These are phyloP conservation scores for Wickerhamomyces sydowiorum DNA, from an alignment of 805 yeast genomes.

Conservation along the genomic window DNA sequence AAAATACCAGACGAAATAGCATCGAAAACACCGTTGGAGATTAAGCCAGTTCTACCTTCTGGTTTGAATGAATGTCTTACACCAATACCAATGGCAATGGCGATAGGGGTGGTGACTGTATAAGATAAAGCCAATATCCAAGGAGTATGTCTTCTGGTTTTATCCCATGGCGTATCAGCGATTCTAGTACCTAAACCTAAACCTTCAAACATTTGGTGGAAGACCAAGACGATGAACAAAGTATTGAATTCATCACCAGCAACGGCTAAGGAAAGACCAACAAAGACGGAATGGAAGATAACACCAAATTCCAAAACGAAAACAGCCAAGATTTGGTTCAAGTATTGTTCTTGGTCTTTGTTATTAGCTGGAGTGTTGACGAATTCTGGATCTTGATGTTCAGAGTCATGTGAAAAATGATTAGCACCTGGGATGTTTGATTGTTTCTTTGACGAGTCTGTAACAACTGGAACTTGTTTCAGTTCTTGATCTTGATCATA, in stretches of 20 bases:
- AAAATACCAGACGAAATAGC: conserved; percentile 74
- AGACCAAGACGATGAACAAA: conserved; percentile 61
- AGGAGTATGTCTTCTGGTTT: conserved; percentile 41
- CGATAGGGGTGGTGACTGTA: conserved; percentile 62
- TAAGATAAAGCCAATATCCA: conserved; percentile 49
- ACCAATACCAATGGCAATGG: conserved; percentile 75
- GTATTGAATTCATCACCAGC: conserved; percentile 72
- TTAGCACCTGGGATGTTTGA: conserved; percentile 24
- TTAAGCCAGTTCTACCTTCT: conserved; percentile 49
- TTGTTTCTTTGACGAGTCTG: not conserved
- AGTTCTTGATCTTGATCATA: conserved; percentile 10
- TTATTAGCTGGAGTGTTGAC: conserved; percentile 31
- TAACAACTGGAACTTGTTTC: not conserved
- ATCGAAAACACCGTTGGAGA: conserved; percentile 70
- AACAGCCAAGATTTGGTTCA: conserved; percentile 49
- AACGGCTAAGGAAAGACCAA: conserved; percentile 74
- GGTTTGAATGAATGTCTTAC: conserved; percentile 59
- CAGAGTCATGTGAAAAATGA: conserved; percentile 39
- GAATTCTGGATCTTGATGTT: conserved; percentile 38
- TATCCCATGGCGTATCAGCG: conserved; percentile 40
- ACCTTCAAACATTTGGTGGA: conserved; percentile 84
- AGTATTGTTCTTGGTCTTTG: conserved; percentile 38
- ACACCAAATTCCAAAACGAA: conserved; percentile 74
- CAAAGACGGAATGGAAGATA: conserved; percentile 75
- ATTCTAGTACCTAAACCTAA: conserved; percentile 78